Evolutionary conservation across 768 basidiomycete species (phyloP).

Genomic region (Collybia sordida): DNA sequence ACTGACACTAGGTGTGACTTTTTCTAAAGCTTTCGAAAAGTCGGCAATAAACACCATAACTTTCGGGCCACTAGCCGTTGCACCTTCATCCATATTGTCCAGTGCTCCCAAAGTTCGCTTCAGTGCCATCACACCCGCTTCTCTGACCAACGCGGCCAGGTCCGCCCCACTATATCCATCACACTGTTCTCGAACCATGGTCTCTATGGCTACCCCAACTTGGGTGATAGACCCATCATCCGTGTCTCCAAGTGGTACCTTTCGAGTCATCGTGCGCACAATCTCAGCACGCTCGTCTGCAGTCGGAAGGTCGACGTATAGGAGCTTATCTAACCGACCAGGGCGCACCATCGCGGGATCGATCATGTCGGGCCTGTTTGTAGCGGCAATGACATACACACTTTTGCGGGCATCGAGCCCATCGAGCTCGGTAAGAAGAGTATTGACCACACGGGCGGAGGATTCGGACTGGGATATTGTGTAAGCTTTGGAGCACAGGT

Average conservation of each 20-base stretch:
- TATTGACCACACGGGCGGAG: slow-evolving; percentile 91
- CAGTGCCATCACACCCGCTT: slow-evolving; percentile 87
- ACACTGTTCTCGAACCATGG: slow-evolving; percentile 59
- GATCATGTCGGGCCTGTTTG: slow-evolving; percentile 95
- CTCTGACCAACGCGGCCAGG: slow-evolving; percentile 82
- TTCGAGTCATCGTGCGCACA: slow-evolving; percentile 68
- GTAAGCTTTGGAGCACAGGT: slow-evolving; percentile 1
- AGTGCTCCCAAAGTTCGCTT: slow-evolving; percentile 66
- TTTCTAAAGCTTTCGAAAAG: slow-evolving; percentile 72
- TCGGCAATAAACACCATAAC: slow-evolving; percentile 62
- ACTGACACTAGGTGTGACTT: slow-evolving; percentile 87
- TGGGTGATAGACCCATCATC: slow-evolving; percentile 12
- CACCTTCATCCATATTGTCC: slow-evolving; percentile 52
- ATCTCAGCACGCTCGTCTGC: slow-evolving; percentile 81
- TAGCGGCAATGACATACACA: slow-evolving; percentile 93
- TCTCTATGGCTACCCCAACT: slow-evolving; percentile 29
- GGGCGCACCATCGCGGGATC: slow-evolving; percentile 99
- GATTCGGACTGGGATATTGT: slow-evolving; percentile 71
- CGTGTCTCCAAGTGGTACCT: slow-evolving; percentile 58
- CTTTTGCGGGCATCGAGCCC: slow-evolving; percentile 84
- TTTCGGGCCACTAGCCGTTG: slow-evolving; percentile 14
- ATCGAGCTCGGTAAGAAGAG: slow-evolving; percentile 90
- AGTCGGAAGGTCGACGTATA: slow-evolving; percentile 88
- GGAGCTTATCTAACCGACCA: slow-evolving; percentile 88
- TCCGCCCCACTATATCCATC: slow-evolving; percentile 95